Conservation (phyloP, 495 filamentous ascomycete species). For the Aspergillus steynii region DNA sequence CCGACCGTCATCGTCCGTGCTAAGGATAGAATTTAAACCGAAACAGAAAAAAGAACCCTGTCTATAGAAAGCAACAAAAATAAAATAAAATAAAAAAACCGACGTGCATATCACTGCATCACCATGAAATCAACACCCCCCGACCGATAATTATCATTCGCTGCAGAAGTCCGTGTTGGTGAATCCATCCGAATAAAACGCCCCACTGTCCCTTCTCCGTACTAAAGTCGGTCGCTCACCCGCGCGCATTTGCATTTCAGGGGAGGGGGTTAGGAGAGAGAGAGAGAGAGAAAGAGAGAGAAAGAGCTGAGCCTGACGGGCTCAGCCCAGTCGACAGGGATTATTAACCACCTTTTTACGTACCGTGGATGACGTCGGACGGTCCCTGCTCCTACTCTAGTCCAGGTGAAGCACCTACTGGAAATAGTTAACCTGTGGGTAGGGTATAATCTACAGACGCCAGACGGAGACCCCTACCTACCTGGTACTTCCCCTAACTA, state of each 20-base stretch:
- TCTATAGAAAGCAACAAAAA: not conserved
- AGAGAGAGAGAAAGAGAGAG: not conserved
- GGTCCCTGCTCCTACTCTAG: not conserved
- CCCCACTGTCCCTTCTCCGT: constrained; percentile 17
- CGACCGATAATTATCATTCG: constrained; percentile 1
- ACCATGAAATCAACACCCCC: not conserved
- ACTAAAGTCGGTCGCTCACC: not conserved
- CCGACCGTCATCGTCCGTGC: not conserved
- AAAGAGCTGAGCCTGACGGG: not conserved
- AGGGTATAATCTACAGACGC: no score
- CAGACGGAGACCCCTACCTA: no score
- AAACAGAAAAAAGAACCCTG: no score
- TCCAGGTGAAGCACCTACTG: no score
- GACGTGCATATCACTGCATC: not conserved
- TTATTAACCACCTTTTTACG: not conserved
- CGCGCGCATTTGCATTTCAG: constrained; percentile 6
- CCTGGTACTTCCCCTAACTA: no score
- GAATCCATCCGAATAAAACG: constrained; percentile 15
- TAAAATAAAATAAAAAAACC: not conserved
- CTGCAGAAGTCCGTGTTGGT: constrained; percentile 29
- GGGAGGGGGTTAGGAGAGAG: constrained; percentile 9
- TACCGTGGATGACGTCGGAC: not conserved
- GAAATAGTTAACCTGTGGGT: no score
- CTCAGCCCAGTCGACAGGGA: not conserved
- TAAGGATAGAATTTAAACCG: no score